phyloP scores from a whole-genome alignment of 371 early-diverging fungal genomes.

The Apophysomyces variabilis region DNA sequence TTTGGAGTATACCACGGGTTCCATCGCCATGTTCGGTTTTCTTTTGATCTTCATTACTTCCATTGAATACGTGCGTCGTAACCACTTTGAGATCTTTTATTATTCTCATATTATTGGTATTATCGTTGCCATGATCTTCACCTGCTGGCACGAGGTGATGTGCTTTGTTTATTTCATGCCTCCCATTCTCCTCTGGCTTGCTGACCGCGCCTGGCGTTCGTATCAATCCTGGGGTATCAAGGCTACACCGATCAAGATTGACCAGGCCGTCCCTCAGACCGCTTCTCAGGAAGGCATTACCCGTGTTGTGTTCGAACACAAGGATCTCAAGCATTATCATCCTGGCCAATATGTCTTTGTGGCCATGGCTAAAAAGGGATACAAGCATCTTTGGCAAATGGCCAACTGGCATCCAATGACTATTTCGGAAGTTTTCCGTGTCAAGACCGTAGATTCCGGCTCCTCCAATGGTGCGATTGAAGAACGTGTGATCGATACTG shows the following conservation, averaged over 20 bases:
- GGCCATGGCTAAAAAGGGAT: constrained; percentile 29
- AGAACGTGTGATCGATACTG: not conserved
- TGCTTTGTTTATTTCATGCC: constrained; percentile 52
- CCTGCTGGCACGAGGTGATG: constrained; percentile 44
- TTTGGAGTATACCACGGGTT: constrained; percentile 44
- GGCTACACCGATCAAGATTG: constrained; percentile 25
- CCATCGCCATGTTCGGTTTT: constrained; percentile 46
- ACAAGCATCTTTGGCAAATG: constrained; percentile 26
- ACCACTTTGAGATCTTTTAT: constrained; percentile 49
- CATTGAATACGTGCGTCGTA: constrained; percentile 45
- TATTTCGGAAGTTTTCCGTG: constrained; percentile 43
- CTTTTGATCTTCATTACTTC: constrained; percentile 46
- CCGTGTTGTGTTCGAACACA: constrained; percentile 45
- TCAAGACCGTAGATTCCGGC: constrained; percentile 3
- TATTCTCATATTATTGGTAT: constrained; percentile 45
- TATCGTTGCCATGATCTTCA: constrained; percentile 35
- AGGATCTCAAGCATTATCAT: constrained; percentile 26
- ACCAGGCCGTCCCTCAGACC: constrained; percentile 27
- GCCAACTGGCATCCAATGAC: constrained; percentile 54
- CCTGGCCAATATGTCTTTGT: constrained; percentile 55
- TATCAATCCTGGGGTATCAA: constrained; percentile 44
- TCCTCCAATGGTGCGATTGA: constrained; percentile 2
- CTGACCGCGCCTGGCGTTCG: constrained; percentile 45
- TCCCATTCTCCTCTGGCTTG: constrained; percentile 39
- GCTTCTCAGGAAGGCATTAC: constrained; percentile 36